Evolutionary conservation across 345 rosid species (phyloP), one percentile per base, ranked within the genome.

Genomic region (Aethionema arabicum): DNA sequence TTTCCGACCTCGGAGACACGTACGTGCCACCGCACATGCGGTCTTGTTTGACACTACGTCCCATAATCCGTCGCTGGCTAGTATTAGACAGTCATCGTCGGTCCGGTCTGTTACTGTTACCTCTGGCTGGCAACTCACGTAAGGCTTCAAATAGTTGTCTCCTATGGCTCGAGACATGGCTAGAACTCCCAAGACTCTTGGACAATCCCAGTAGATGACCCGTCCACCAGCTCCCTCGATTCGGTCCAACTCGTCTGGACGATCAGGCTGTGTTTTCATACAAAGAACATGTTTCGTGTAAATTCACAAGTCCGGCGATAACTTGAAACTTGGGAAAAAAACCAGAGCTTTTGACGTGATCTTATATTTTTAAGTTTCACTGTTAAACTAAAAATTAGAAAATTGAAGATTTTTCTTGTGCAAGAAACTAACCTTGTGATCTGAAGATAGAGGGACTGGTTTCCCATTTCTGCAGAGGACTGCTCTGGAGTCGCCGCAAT

Each of bases 111-210:
- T 73, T 8, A 85, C 32, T 0, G 77, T 82, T 35, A 91, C 90
- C 71, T 88, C 96, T 32, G 95, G 96, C 14, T 79, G 85, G 27
- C 89, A 77, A 54, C 75, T 87, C 59, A 92, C 96, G 48, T 83
- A 92, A 0, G 98, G 96, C 59, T 89, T 92, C 74, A 92, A 65
- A 68, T 89, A 89, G 30, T 79, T 81, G 52, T 92, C 98, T 2
- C 95, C 97, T 16, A 88, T 91, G 5, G 96, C 95, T 72, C 98
- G 77, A 0, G 96, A 88, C 95, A 83, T 89, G 0, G 96, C 90
- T 53, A 89, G 65, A 5, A 88, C 86, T 3, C 98, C 98, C 0
- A 77, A 63, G 5, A 91, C 96, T 42, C 98, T 77, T 1, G 95
- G 77, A 0, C 90, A 87, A 21, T 89, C 90, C 96, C 95, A 88